Evolutionary conservation across 164 flowering plant genomes (phyloP), one percentile per base, ranked within the genome.

Genomic region (Annona cherimola): DNA sequence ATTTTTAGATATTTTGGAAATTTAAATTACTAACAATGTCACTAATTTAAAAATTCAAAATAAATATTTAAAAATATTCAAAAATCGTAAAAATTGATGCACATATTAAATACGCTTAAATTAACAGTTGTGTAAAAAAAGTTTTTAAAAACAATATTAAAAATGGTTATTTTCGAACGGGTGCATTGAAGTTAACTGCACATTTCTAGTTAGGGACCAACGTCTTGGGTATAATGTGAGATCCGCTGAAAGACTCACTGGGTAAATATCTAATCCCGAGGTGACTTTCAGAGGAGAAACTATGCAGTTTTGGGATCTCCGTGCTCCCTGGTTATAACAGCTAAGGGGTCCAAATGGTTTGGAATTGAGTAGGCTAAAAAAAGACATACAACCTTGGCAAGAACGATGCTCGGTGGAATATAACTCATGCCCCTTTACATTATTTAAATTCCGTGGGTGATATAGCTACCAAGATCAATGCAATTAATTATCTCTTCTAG

Each of bases 281-380:
- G 69, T 45, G 55, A 67, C n/a, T 43, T 67, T 69, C 69, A 41
- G 73, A 57, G 77, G 77, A 74, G 69, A 74, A 69, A 74, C 63
- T 69, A 74, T 69, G 66, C 40, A 59, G 57, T 64, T 75, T 75
- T 75, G 71, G 73, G 67, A 75, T 75, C 62, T 75, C 18, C 5
- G 66, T 75, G 74, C 74, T 70, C 61, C 74, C 43, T 75, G 74
- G 67, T 75, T 70, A 68, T 70, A 75, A 75, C 76, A 71, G 62
- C 69, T 40, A 69, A 60, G 35, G 59, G 63, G 63, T 60, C 63
- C 63, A 19, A 45, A 45, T 45, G 50, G 50, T 45, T 45, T 45
- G 50, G 50, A 45, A 0, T 45, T 45, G 61, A 59, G 18, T 59
- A 59, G 61, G 61, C 2, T 59, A n/a, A 59, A 59, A 59, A 59